These are phyloP conservation scores for Chrysopogon serrulatus DNA, from an alignment of 176 grass and related monocot genomes.

Conservation along the genomic window DNA sequence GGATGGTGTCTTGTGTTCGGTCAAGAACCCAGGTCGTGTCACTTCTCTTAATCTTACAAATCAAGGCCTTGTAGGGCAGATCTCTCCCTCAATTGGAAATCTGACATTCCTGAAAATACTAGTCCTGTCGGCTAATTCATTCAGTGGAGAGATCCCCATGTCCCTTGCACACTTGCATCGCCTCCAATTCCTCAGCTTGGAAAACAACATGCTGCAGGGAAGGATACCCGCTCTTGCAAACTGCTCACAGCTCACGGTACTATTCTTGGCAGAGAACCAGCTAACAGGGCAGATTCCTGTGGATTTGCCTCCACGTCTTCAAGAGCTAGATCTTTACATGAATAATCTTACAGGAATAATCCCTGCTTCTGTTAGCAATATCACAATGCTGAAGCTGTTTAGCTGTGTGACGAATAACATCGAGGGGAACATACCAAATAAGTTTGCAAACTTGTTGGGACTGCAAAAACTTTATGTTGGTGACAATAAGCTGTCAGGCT, in stretches of 20 bases:
- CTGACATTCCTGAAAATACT: constrained; percentile 1
- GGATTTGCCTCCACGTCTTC: neutral
- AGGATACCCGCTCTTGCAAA: neutral
- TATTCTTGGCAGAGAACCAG: neutral
- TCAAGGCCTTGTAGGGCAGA: no score
- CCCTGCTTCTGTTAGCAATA: neutral
- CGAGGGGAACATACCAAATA: neutral
- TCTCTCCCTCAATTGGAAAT: constrained; percentile 9
- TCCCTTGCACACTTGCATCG: neutral
- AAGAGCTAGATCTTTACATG: rapidly evolving
- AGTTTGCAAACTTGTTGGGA: neutral
- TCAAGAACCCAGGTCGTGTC: neutral
- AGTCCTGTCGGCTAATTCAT: neutral
- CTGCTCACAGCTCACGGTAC: neutral
- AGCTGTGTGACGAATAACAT: neutral
- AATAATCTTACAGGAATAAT: constrained; percentile 10
- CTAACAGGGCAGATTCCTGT: neutral
- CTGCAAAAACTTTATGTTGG: neutral
- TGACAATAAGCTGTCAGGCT: neutral
- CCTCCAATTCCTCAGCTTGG: neutral
- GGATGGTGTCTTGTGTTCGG: neutral
- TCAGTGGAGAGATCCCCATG: constrained; percentile 14
- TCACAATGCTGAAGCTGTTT: neutral
- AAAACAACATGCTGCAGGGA: neutral
- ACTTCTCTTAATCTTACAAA: no score